A percentile compares a stretch with the other conserved stretches of the same genome.
Conservation (phyloP, 345 rosid species). For the Zanthoxylum bungeanum region DNA sequence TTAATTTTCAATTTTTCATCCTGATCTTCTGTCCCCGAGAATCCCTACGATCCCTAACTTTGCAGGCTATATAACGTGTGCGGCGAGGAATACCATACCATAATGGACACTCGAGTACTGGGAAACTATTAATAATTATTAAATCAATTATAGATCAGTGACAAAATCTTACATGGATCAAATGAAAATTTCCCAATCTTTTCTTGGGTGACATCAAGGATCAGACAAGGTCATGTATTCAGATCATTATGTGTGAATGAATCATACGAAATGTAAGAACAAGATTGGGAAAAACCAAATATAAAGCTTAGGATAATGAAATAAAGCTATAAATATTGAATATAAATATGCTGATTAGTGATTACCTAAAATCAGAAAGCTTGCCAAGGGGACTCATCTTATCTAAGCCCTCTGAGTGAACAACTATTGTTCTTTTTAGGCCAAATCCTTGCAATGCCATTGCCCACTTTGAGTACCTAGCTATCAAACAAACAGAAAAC, state of each 20-base stretch:
- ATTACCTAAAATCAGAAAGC: constrained; percentile 13
- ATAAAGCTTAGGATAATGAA: not conserved
- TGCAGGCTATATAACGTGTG: too few relatives aligned
- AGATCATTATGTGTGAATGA: not conserved
- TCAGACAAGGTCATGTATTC: constrained; percentile 62
- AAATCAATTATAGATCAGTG: not conserved
- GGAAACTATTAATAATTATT: not conserved
- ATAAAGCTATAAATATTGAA: too few relatives aligned
- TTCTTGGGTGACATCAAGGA: constrained; percentile 66
- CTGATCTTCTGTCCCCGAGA: too few relatives aligned
- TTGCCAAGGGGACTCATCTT: constrained; percentile 96
- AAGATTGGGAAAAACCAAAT: not conserved
- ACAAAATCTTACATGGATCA: constrained; percentile 69
- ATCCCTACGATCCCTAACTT: too few relatives aligned
- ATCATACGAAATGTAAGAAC: constrained; percentile 1
- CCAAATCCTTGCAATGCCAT: constrained; percentile 87
- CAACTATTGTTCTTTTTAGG: constrained; percentile 87
- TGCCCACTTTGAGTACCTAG: constrained; percentile 94
- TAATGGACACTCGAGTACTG: too few relatives aligned
- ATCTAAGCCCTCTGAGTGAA: constrained; percentile 95
- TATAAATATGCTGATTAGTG: not conserved
- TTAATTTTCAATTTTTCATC: too few relatives aligned
- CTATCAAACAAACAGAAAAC: constrained; percentile 18
- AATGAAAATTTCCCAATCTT: constrained; percentile 70
- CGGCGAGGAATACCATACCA: too few relatives aligned